Evolutionary conservation across 352 stramenopile genomes (phyloP), one percentile per base, ranked within the genome.

Genomic region (Globisporangium iwayamae): DNA sequence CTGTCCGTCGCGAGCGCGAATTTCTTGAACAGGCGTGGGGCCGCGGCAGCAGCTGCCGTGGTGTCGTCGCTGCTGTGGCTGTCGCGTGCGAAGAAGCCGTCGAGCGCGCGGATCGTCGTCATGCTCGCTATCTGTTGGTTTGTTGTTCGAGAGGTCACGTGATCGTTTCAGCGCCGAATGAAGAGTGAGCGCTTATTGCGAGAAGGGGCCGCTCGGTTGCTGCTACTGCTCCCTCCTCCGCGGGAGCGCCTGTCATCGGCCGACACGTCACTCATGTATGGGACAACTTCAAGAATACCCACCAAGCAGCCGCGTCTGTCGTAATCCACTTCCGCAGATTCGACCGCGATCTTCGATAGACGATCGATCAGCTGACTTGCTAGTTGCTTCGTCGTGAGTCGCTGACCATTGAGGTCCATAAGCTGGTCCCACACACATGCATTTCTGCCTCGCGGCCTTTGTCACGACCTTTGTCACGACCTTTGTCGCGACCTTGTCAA

Each of bases 11-110:
- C 63, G 22, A 82, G 66, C 64, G 63, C 41, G 36, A 74, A 81
- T 9, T 74, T 67, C 62, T 68, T 70, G 67, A 81, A 78, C 39
- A 83, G 60, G 22, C 60, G 63, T 41, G 59, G 41, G 45, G 28
- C 9, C 10, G 8, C 39, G 50, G 50, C n/a, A 11, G 50, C 28
- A 7, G 45, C n/a, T n/a, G 47, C 14, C 2, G 16, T 8, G 16
- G 36, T 48, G 30, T 69, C 41, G 30, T 43, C 51, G 10, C n/a
- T 30, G 36, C 9, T 41, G 36, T 41, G 11, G 6, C 55, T 14
- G 3, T 64, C 69, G 16, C 60, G 54, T 10, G 36, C 25, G 63
- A 83, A 79, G 70, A 76, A 83, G 14, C 70, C 70, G 3, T 70
- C 61, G 20, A 81, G 56, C 22, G 60, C 65, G 45, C 52, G 68